Percentiles rank a stretch among this genome's conserved stretches.
Evolutionary conservation across 2,329 filamentous ascomycete species (phyloP).

Genomic region (Pestalotiopsis sp.): DNA sequence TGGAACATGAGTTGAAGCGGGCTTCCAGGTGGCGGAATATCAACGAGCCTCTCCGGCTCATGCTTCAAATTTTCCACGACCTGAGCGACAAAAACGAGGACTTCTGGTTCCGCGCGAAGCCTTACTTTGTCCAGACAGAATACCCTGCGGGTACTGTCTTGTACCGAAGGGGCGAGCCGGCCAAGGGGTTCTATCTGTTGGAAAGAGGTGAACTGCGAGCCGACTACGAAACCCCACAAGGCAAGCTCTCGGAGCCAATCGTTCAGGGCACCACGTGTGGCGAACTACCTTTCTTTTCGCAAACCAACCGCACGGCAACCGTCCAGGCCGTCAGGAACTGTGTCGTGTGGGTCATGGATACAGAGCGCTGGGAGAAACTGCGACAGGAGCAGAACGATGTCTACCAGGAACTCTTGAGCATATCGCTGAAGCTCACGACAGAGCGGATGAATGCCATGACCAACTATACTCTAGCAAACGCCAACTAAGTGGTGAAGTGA

Average conservation of each 20-base stretch:
- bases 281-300: conserved; percentile 93
- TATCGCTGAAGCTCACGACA: conserved; percentile 90
- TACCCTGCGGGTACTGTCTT: conserved; percentile 70
- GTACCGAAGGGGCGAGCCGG: conserved; percentile 74
- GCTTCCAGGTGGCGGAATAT: conserved; percentile 79
- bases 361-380: conserved; percentile 69
- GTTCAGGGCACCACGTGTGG: conserved; percentile 93
- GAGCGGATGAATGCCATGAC: conserved; percentile 82
- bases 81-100: conserved; percentile 85
- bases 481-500: conserved; percentile 5
- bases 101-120: conserved; percentile 83
- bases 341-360: conserved; percentile 79
- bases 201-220: conserved; percentile 86
- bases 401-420: conserved; percentile 78
- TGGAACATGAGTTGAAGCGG: conserved; percentile 60
- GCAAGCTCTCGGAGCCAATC: conserved; percentile 85
- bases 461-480: conserved; percentile 33
- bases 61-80: conserved; percentile 93
- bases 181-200: conserved; percentile 85
- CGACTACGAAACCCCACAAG: conserved; percentile 90
- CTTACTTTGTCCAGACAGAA: conserved; percentile 72
- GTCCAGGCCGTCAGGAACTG: conserved; percentile 81
- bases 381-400: conserved; percentile 74
- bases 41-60: conserved; percentile 84
- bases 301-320: conserved; percentile 83